Evolutionary conservation across 768 basidiomycete species (phyloP), one percentile per base, ranked within the genome.

Genomic region (Mycena rebaudengoi): DNA sequence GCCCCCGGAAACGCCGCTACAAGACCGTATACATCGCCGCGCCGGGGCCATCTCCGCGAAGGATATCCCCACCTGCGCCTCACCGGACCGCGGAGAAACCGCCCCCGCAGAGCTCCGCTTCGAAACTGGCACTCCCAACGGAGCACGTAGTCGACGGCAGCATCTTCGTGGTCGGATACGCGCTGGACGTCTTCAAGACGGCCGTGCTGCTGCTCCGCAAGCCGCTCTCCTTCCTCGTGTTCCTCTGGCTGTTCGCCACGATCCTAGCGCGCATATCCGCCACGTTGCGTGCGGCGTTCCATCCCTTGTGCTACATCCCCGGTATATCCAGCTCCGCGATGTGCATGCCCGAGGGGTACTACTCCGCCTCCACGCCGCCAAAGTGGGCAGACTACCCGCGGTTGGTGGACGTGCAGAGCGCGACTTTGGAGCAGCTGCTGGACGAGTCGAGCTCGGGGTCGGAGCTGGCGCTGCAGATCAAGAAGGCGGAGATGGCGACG

Each of bases 401-500:
- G 41, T 80, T 94, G 16, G 76, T 88, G 32, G 80, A 88, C 14
- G 79, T 87, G 5, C 89, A 93, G 63, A 84, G 83, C 60, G 78
- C 83, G 41, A 84, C 84, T 2, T 87, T 93, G 58, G 89, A 87
- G 54, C 80, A 90, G 65, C 75, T 93, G 18, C 72, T 90, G 25
- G 86, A 85, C 48, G 85, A 87, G 45, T 80, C 88, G 0, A 80
- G 83, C 0, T 87, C 88, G 2, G 84, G 86, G 0, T 85, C 88
- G 0, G 81, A 80, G 6, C 72, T 94, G 35, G 86, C 90, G 5
- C 71, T 91, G 43, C 86, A 91, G 57, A 84, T 94, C 65, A 87
- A 91, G 75, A 89, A 88, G 73, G 88, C 91, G 14, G 89, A 93
- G 68, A 88, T 93, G 85, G 92, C 91, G 14, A 91, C 89, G 1